These are phyloP conservation scores for Sugiyamaella chiloensis DNA, from an alignment of 805 yeast genomes.

Conservation along the genomic window DNA sequence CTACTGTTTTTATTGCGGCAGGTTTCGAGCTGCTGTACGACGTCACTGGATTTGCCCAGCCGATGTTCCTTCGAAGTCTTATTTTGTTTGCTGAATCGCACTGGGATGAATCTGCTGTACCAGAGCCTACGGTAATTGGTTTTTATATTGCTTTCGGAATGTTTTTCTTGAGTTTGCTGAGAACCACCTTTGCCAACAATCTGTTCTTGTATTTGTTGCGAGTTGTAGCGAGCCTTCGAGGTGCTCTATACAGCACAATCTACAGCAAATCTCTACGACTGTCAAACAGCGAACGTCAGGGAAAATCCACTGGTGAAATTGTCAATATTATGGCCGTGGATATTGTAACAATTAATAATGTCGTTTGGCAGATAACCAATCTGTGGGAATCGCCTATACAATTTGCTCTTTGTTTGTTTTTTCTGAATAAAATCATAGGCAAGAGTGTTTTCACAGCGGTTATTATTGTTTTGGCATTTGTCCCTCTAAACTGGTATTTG, in stretches of 20 bases:
- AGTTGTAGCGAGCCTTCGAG: slow-evolving; percentile 63
- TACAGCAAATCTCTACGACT: slow-evolving; percentile 67
- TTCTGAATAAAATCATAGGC: slow-evolving; percentile 72
- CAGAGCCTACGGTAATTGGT: slow-evolving; percentile 64
- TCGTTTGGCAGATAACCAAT: slow-evolving; percentile 71
- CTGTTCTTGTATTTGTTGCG: slow-evolving; percentile 73
- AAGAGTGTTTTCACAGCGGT: slow-evolving; percentile 96
- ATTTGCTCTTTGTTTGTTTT: slow-evolving; percentile 66
- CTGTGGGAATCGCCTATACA: slow-evolving; percentile 95
- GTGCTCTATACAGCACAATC: slow-evolving; percentile 59
- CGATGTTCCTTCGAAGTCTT: slow-evolving; percentile 39
- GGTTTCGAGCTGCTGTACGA: slow-evolving; percentile 45
- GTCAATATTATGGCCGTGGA: slow-evolving; percentile 95
- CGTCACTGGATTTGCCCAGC: slow-evolving; percentile 41
- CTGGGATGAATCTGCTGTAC: slow-evolving; percentile 35
- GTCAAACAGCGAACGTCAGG: slow-evolving; percentile 61
- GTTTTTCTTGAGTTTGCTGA: slow-evolving; percentile 74
- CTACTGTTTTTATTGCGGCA: slow-evolving; percentile 41
- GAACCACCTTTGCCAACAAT: slow-evolving; percentile 74
- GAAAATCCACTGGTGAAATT: slow-evolving; percentile 83
- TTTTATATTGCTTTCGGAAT: slow-evolving; percentile 70
- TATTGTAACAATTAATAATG: slow-evolving; percentile 81
- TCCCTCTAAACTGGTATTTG: slow-evolving; percentile 72
- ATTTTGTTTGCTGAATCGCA: slow-evolving; percentile 48
- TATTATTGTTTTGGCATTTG: slow-evolving; percentile 64